A percentile compares a stretch with the other conserved stretches of the same genome.
Conservation (phyloP, 495 filamentous ascomycete genomes). For the Talaromyces thailandensis region DNA sequence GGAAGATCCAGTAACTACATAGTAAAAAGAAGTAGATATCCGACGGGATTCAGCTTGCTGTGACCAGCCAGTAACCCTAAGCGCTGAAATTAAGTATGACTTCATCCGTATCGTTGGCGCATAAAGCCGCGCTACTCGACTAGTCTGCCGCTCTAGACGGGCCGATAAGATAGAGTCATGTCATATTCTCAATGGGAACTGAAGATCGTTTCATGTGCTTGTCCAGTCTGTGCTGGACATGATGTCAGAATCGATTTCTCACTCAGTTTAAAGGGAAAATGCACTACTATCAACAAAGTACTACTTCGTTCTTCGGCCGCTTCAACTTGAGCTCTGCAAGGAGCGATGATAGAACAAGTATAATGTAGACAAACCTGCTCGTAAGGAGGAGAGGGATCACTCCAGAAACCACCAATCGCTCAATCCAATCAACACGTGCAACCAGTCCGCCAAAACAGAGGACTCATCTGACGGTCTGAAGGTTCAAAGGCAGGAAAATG, state of each 20-base stretch:
- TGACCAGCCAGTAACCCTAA: not conserved
- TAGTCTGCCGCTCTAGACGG: not conserved
- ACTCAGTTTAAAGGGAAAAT: not conserved
- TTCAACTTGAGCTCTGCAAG: not conserved
- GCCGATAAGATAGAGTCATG: not conserved
- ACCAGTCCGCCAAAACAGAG: not conserved
- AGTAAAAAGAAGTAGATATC: not conserved
- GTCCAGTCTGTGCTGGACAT: not conserved
- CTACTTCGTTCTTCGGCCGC: not conserved
- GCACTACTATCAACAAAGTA: not conserved
- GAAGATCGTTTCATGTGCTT: not conserved
- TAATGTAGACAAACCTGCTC: not conserved
- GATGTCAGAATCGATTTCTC: not conserved
- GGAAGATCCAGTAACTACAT: not conserved
- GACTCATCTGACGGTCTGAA: not conserved
- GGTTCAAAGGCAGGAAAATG: not conserved
- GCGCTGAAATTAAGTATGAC: not conserved
- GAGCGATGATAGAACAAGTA: not conserved
- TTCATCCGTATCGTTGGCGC: not conserved
- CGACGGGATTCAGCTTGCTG: not conserved
- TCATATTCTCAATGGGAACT: not conserved
- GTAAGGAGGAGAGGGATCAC: not conserved
- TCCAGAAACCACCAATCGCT: not conserved
- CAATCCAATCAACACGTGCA: not conserved
- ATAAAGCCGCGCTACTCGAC: not conserved